A percentile compares a stretch with the other conserved stretches of the same genome.
These are phyloP conservation scores for Zymoseptoria passerinii DNA, from an alignment of 2,329 filamentous ascomycete species.

Conservation along the genomic window DNA sequence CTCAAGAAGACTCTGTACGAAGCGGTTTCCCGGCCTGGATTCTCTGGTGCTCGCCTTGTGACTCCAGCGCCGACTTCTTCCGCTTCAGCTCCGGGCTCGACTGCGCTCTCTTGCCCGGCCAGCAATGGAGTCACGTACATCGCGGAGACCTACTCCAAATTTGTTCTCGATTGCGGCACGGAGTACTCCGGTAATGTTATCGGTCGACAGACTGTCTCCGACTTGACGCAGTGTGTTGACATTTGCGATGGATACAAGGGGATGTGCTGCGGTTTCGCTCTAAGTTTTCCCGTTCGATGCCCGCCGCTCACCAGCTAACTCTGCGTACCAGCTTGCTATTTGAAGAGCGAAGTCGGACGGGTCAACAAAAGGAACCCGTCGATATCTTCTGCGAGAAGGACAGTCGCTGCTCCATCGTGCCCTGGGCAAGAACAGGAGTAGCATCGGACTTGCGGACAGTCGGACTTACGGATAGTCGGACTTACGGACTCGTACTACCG, in stretches of 20 bases:
- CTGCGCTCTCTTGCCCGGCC: neutral
- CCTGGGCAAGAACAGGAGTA: neutral
- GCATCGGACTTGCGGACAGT: too few relatives aligned
- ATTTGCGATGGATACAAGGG: neutral
- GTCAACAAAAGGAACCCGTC: neutral
- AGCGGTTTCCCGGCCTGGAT: neutral
- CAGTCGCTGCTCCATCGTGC: neutral
- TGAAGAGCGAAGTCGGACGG: neutral
- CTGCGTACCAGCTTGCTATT: neutral
- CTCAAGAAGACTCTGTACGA: neutral
- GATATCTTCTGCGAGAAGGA: neutral
- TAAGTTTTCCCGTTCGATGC: too few relatives aligned
- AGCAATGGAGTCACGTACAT: neutral
- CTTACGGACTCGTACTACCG: too few relatives aligned
- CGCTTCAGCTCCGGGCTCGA: neutral
- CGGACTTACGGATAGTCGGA: too few relatives aligned
- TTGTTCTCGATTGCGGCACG: neutral
- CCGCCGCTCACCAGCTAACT: too few relatives aligned
- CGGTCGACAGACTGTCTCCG: neutral
- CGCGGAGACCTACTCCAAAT: neutral
- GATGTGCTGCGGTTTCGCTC: neutral
- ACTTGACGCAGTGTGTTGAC: neutral
- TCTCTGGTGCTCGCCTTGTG: neutral
- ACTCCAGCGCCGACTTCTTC: neutral
- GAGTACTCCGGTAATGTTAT: neutral